phyloP scores from a whole-genome alignment of 1,284 basidiomycete genomes.

The Apiotrichum veenhuisii region DNA sequence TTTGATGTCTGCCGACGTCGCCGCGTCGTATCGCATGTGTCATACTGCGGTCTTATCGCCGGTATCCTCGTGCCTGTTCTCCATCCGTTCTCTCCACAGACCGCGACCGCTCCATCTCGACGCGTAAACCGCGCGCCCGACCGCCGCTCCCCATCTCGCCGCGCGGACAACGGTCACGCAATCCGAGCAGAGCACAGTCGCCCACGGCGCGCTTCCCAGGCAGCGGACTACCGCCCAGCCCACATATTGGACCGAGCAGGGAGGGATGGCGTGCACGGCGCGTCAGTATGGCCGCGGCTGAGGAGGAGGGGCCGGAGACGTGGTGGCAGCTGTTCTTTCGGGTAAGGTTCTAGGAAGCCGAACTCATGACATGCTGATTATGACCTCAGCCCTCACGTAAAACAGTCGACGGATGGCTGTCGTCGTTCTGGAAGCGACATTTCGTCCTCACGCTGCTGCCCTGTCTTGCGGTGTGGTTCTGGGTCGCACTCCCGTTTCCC shows the following conservation, averaged over 20 bases:
- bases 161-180: neutral
- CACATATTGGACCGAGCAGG: neutral
- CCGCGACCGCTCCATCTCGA: slow-evolving; percentile 28
- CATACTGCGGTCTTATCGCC: neutral
- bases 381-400: slow-evolving; percentile 40
- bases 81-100: neutral
- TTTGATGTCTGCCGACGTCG: too few relatives aligned
- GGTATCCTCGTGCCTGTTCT: neutral
- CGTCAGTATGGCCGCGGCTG: slow-evolving; percentile 22
- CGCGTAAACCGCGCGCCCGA: slow-evolving; percentile 25
- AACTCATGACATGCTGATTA: neutral
- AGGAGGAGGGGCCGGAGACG: slow-evolving; percentile 19
- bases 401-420: slow-evolving; percentile 52
- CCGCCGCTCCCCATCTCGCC: slow-evolving; percentile 9
- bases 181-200: neutral
- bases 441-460: slow-evolving; percentile 53
- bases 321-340: slow-evolving; percentile 38
- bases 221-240: neutral
- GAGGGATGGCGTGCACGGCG: slow-evolving; percentile 13
- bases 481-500: slow-evolving; percentile 57
- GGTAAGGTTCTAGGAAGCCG: slow-evolving; percentile 17
- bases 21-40: neutral
- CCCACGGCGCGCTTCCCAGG: neutral
- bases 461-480: slow-evolving; percentile 55
- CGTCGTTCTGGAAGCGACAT: slow-evolving; percentile 54